These are phyloP conservation scores for Alternaria ventricosa DNA, from an alignment of 2,329 filamentous ascomycete species.

Conservation along the genomic window DNA sequence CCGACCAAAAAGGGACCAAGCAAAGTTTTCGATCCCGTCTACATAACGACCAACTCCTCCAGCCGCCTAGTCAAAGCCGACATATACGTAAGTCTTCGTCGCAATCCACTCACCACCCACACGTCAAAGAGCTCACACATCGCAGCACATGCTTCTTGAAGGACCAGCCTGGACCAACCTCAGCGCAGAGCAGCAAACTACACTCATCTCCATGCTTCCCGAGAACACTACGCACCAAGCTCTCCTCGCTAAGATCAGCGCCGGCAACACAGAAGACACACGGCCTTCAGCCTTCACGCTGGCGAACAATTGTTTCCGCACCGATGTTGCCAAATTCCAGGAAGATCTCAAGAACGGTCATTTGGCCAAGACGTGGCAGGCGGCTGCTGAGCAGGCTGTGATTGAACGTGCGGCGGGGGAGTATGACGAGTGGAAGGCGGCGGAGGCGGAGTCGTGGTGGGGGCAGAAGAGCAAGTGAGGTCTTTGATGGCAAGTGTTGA, in stretches of 20 bases:
- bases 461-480: slow-evolving; percentile 58
- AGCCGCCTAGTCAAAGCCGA: slow-evolving; percentile 42
- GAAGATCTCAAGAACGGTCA: slow-evolving; percentile 62
- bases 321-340: slow-evolving; percentile 62
- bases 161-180: slow-evolving; percentile 41
- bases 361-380: slow-evolving; percentile 64
- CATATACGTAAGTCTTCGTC: slow-evolving; percentile 28
- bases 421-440: slow-evolving; percentile 64
- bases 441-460: slow-evolving; percentile 64
- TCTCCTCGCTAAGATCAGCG: slow-evolving; percentile 18
- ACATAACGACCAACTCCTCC: slow-evolving; percentile 40
- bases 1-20: slow-evolving; percentile 14
- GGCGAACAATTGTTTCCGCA: slow-evolving; percentile 57
- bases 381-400: slow-evolving; percentile 61
- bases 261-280: slow-evolving; percentile 20
- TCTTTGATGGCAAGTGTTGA: not conserved
- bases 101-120: not conserved
- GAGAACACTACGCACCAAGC: slow-evolving; percentile 18
- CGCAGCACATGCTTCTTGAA: slow-evolving; percentile 41
- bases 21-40: slow-evolving; percentile 39
- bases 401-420: slow-evolving; percentile 59
- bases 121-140: not conserved
- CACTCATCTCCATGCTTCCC: slow-evolving; percentile 35
- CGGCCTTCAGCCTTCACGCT: slow-evolving; percentile 33
- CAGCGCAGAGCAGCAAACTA: slow-evolving; percentile 23